phyloP scores from a whole-genome alignment of 140 eudicot genomes.

The Anethum foeniculum region DNA sequence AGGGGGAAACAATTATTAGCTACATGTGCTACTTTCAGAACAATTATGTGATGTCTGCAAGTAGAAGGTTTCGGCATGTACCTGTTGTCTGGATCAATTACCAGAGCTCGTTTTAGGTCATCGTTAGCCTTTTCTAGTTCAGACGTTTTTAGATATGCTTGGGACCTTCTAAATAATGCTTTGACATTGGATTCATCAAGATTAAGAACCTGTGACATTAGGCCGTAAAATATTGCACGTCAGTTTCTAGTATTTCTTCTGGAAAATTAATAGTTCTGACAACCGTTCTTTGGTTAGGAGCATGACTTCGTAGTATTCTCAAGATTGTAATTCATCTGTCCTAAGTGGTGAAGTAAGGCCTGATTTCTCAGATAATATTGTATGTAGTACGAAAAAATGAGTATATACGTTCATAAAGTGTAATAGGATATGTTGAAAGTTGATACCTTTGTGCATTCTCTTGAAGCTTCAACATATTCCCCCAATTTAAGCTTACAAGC shows the following conservation, averaged over 20 bases:
- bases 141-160: constrained; percentile 29
- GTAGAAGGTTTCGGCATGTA: constrained; percentile 5
- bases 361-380: neutral
- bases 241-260: neutral
- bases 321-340: neutral
- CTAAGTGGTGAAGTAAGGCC: neutral
- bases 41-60: neutral
- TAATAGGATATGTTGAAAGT: constrained; percentile 4
- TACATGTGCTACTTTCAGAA: neutral
- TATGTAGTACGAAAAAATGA: neutral
- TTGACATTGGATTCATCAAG: constrained; percentile 47
- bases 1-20: neutral
- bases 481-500: constrained; percentile 57
- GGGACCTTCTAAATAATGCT: constrained; percentile 46
- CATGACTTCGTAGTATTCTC: neutral
- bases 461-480: constrained; percentile 44
- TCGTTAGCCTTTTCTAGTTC: constrained; percentile 36
- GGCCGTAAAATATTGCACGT: neutral
- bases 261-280: neutral
- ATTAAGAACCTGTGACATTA: constrained; percentile 36
- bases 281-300: neutral
- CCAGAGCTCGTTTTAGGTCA: constrained; percentile 29
- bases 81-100: constrained; percentile 39
- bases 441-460: constrained; percentile 53
- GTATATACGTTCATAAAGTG: neutral